Base-by-base conservation (phyloP, 225 moss, liverwort and hornwort species). In the Antitrichia curtipendula region DNA sequence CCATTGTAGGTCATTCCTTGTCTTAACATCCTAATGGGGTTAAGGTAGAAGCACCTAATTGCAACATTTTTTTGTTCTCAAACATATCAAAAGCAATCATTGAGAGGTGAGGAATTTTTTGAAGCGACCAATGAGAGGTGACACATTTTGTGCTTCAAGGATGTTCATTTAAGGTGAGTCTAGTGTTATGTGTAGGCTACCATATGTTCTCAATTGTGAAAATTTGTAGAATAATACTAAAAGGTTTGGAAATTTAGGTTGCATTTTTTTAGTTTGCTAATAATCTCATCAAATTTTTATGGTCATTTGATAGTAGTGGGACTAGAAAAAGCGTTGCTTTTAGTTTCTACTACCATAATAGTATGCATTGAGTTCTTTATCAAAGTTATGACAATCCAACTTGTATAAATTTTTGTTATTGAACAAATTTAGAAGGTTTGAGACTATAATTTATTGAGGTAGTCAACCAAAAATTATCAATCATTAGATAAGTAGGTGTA, bases 31-130 rank as follows among this genome's bases (percentile, higher is more conserved):
- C n/a, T n/a, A n/a, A n/a, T n/a, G n/a, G n/a, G n/a, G 13, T 22
- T 19, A 47, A 17, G 16, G 29, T 18, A n/a, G n/a, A n/a, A n/a
- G n/a, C n/a, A n/a, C n/a, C n/a, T 49, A 19, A 11, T 12, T 49
- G 5, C 3, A 32, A 34, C 13, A 21, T n/a, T n/a, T 12, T 32
- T 32, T 50, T 3, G 0, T 0, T 50, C 1, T 21, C 13, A 11
- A 18, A 73, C 6, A 11, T 27, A 2, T 53, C 75, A 36, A 53
- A 53, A 53, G 52, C 24, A 14, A 23, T 1, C 53, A 53, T 53
- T 23, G 14, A 52, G 4, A 47, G 34, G 8, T 20, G 20, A 12
- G 7, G 7, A 20, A 49, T 8, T 34, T 34, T 75, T 50, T 34
- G 20, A 53, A 36, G 24, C 2, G 0, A 53, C 6, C 23, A 36